Evolutionary conservation across 495 filamentous ascomycete genomes (phyloP).

Genomic region (Glutinoglossum americanum): DNA sequence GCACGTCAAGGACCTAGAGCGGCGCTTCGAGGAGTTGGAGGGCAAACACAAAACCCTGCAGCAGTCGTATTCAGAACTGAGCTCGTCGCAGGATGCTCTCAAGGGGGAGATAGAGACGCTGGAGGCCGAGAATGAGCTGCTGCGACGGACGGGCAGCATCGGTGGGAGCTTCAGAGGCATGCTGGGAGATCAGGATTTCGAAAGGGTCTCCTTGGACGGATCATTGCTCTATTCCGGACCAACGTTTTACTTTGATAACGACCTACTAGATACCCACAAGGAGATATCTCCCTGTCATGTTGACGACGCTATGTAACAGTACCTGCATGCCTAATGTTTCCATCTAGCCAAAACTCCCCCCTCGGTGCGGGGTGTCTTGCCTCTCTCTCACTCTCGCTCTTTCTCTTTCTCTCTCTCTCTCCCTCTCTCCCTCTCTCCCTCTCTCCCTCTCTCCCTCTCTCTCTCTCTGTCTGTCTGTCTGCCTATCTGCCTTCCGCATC

Average conservation of each 20-base stretch:
- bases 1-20: conserved; percentile 23
- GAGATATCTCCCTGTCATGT: neutral
- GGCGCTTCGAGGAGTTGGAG: conserved; percentile 8
- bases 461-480: too few relatives aligned
- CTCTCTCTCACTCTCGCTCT: too few relatives aligned
- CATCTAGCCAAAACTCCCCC: too few relatives aligned
- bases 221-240: neutral
- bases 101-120: conserved; percentile 60
- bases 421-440: too few relatives aligned
- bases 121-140: conserved; percentile 77
- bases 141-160: conserved; percentile 38
- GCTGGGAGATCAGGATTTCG: neutral
- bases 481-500: too few relatives aligned
- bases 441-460: too few relatives aligned
- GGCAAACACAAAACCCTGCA: conserved; percentile 58
- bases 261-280: neutral
- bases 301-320: neutral
- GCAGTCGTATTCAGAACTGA: conserved; percentile 27
- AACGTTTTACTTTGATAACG: neutral
- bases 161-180: conserved; percentile 7
- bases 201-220: neutral
- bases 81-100: conserved; percentile 61
- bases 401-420: too few relatives aligned
- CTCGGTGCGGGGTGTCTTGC: too few relatives aligned
- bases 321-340: too few relatives aligned